phyloP scores from a whole-genome alignment of 257 asterid species.

The Lantana camara region DNA sequence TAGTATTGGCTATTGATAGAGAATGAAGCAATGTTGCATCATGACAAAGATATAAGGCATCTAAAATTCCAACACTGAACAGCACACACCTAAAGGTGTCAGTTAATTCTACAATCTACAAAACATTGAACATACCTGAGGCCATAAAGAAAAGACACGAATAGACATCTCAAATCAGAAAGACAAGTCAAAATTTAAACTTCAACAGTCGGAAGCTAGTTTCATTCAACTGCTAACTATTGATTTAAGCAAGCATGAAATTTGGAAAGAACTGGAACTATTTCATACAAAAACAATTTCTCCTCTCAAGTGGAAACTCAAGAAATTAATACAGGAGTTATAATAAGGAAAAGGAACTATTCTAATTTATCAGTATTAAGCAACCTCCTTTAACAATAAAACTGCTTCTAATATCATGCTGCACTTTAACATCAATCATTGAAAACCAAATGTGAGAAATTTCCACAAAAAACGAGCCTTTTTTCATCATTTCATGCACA shows the following conservation, averaged over 20 bases:
- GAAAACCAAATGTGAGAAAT: neutral
- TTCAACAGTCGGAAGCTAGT: slow-evolving; percentile 6
- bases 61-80: too few relatives aligned
- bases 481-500: neutral
- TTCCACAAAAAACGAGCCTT: neutral
- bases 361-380: slow-evolving; percentile 7
- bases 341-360: neutral
- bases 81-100: too few relatives aligned
- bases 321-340: neutral
- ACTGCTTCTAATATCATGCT: neutral
- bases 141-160: neutral
- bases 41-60: too few relatives aligned
- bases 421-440: neutral
- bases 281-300: neutral
- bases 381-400: too few relatives aligned
- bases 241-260: neutral
- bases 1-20: neutral
- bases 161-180: neutral
- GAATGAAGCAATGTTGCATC: slow-evolving; percentile 2
- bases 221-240: neutral
- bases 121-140: neutral
- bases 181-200: neutral
- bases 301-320: neutral
- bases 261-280: neutral
- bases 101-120: too few relatives aligned